Evolutionary conservation across 257 asterid species (phyloP).

Genomic region (Ballota nigra): DNA sequence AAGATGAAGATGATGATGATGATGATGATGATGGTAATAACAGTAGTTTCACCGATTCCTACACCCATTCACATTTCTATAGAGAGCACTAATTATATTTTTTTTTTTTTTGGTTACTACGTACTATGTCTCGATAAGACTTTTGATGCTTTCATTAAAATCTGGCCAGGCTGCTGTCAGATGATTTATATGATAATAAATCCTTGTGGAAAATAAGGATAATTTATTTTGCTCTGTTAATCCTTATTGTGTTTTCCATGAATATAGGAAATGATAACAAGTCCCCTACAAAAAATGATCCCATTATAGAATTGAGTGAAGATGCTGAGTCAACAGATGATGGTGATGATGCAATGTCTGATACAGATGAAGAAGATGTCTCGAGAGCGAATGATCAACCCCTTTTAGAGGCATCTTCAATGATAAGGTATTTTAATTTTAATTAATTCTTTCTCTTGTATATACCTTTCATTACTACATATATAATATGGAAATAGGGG

Average conservation of each 20-base stretch:
- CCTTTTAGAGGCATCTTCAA: slow-evolving; percentile 34
- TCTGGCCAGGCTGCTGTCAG: too few species aligned
- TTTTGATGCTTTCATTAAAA: neutral
- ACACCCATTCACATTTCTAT: neutral
- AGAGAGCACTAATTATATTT: neutral
- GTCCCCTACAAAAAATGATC: slow-evolving; percentile 34
- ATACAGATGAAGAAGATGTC: slow-evolving; percentile 60
- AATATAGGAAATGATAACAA: slow-evolving; percentile 40
- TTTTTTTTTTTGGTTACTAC: neutral
- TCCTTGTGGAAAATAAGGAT: neutral
- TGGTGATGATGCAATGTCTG: slow-evolving; percentile 32
- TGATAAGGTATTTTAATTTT: slow-evolving; percentile 41
- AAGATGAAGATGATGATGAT: slow-evolving; percentile 31
- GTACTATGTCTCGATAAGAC: neutral
- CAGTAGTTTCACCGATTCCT: neutral
- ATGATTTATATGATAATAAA: neutral
- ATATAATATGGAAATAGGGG: neutral
- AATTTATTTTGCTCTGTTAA: neutral
- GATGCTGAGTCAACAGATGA: slow-evolving; percentile 36
- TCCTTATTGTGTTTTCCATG: slow-evolving; percentile 3
- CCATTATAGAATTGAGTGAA: slow-evolving; percentile 33
- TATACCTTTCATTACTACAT: neutral
- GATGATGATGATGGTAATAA: slow-evolving; percentile 39
- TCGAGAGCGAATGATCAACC: slow-evolving; percentile 28
- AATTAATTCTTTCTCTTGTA: slow-evolving; percentile 9